These are phyloP conservation scores for Ophiostoma perfectum DNA, from an alignment of 2,329 filamentous ascomycete species.

Conservation along the genomic window DNA sequence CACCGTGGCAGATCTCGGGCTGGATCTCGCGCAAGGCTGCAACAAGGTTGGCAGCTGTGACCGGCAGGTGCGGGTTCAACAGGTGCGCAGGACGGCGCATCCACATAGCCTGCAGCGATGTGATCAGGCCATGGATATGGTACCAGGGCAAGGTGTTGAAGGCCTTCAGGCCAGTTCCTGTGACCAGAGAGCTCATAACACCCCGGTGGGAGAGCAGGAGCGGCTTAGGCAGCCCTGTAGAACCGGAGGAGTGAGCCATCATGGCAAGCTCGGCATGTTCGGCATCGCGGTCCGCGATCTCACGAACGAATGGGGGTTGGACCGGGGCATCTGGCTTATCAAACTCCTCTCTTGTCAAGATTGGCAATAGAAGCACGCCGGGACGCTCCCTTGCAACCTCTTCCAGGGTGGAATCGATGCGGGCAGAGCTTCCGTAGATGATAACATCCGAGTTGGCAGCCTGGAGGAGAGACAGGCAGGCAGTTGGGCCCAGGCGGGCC, in stretches of 20 bases:
- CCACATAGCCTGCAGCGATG: conserved; percentile 41
- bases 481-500: conserved; percentile 38
- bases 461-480: conserved; percentile 38
- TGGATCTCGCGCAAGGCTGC: conserved; percentile 37
- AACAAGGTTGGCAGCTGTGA: conserved; percentile 43
- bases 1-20: conserved; percentile 48
- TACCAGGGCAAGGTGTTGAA: conserved; percentile 43
- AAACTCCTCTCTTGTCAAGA: conserved; percentile 22
- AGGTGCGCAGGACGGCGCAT: conserved; percentile 39
- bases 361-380: conserved; percentile 26
- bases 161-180: conserved; percentile 35
- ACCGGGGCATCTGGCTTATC: conserved; percentile 23
- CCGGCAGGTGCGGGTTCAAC: conserved; percentile 32
- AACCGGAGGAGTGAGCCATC: conserved; percentile 45
- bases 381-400: conserved; percentile 28
- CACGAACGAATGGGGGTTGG: conserved; percentile 28
- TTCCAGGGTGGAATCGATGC: conserved; percentile 33
- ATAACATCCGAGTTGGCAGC: conserved; percentile 34
- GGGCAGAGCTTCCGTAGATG: conserved; percentile 35
- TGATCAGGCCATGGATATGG: conserved; percentile 40
- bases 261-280: conserved; percentile 35
- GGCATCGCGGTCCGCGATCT: conserved; percentile 29
- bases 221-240: conserved; percentile 44
- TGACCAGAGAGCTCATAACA: conserved; percentile 35
- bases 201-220: conserved; percentile 40